These are phyloP conservation scores for Amyloporia xantha DNA, from an alignment of 768 basidiomycete genomes.

Conservation along the genomic window DNA sequence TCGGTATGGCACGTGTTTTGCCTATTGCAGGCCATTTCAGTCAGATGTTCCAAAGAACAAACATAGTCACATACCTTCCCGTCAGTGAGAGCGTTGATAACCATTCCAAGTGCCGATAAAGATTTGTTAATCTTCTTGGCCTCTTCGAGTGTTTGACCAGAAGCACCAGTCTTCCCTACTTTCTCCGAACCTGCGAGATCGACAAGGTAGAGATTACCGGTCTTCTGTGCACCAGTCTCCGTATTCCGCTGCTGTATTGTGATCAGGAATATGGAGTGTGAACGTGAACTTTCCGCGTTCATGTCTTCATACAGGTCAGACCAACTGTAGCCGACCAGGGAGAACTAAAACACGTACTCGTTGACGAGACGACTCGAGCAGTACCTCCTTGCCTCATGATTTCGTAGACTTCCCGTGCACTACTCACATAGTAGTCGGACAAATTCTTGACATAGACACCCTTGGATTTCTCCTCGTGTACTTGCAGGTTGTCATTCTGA, in stretches of 20 bases:
- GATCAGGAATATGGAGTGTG: constrained; percentile 98
- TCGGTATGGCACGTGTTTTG: constrained; percentile 95
- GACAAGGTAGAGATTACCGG: constrained; percentile 94
- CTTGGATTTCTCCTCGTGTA: constrained; percentile 96
- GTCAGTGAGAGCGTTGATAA: constrained; percentile 97
- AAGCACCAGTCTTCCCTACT: constrained; percentile 98
- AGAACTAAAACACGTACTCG: constrained; percentile 54
- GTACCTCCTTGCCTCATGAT: constrained; percentile 97
- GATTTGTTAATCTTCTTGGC: constrained; percentile 99
- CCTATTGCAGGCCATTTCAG: constrained; percentile 37
- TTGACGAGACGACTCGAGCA: constrained; percentile 87
- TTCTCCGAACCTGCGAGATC: constrained; percentile 99
- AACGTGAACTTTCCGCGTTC: constrained; percentile 99
- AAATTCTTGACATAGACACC: constrained; percentile 98
- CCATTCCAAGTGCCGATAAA: constrained; percentile 96
- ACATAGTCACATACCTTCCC: constrained; percentile 54
- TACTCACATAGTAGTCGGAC: constrained; percentile 97
- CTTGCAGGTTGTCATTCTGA: constrained; percentile 96
- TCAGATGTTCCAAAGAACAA: no score
- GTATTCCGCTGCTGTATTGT: constrained; percentile 96
- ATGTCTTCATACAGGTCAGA: constrained; percentile 81
- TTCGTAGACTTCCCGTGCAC: constrained; percentile 92
- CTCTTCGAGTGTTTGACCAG: constrained; percentile 97
- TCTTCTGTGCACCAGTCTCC: constrained; percentile 92
- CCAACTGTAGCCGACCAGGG: background rate